A percentile compares a stretch with the other conserved stretches of the same genome.
phyloP scores from a whole-genome alignment of 805 yeast genomes.

The Candida wancherniae region DNA sequence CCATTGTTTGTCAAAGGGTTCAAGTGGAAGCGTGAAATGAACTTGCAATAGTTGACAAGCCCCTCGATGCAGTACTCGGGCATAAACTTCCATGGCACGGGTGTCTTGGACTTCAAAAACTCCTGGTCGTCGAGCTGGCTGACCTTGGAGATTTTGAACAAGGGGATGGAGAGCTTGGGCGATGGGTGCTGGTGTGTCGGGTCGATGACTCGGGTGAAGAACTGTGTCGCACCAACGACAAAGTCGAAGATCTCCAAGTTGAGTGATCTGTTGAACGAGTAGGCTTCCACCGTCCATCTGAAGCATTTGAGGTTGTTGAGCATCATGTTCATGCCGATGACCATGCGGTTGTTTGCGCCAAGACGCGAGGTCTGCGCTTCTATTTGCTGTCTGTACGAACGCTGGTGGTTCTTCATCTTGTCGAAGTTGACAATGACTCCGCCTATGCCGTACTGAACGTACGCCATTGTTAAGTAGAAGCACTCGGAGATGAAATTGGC shows the following conservation, averaged over 20 bases:
- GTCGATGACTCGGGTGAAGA: constrained; percentile 67
- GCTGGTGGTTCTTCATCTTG: constrained; percentile 46
- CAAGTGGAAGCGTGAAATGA: constrained; percentile 49
- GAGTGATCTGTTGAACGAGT: constrained; percentile 51
- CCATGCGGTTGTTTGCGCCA: constrained; percentile 8
- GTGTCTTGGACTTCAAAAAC: constrained; percentile 58
- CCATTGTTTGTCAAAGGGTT: constrained; percentile 54
- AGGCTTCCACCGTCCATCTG: constrained; percentile 57
- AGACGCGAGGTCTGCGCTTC: constrained; percentile 11
- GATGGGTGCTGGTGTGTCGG: constrained; percentile 64
- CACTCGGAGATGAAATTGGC: constrained; percentile 88
- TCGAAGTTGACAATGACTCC: constrained; percentile 60
- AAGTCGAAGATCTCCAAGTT: constrained; percentile 73
- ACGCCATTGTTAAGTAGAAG: constrained; percentile 73
- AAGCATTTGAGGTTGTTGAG: constrained; percentile 32
- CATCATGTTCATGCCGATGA: constrained; percentile 38
- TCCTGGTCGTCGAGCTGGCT: constrained; percentile 75
- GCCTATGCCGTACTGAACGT: constrained; percentile 83
- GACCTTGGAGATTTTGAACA: constrained; percentile 53
- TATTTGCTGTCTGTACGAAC: constrained; percentile 39
- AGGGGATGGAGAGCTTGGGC: constrained; percentile 44
- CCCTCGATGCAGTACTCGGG: constrained; percentile 90
- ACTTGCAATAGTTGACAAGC: constrained; percentile 63
- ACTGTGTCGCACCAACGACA: constrained; percentile 68
- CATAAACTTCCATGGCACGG: constrained; percentile 70